Evolutionary conservation across 352 stramenopile genomes (phyloP).

Genomic region (Aphanomyces astaci): DNA sequence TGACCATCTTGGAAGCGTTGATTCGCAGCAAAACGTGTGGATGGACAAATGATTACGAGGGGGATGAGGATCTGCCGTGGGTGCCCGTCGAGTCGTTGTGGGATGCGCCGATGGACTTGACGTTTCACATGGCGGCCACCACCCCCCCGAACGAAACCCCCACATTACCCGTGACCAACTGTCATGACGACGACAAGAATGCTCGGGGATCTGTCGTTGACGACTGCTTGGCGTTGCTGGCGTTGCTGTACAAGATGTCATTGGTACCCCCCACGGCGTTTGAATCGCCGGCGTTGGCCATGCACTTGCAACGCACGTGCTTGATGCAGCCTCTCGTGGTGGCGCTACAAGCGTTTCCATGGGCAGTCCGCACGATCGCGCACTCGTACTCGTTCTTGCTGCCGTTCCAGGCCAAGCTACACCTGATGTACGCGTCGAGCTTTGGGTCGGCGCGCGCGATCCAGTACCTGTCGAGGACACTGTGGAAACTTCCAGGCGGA

Average conservation of each 20-base stretch:
- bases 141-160: too few species aligned
- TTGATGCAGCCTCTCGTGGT: conserved; percentile 54
- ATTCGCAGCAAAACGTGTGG: conserved; percentile 24
- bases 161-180: too few species aligned
- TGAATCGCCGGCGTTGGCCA: neutral
- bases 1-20: conserved; percentile 61
- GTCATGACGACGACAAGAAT: too few species aligned
- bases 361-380: conserved; percentile 47
- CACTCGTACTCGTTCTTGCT: conserved; percentile 53
- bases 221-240: neutral
- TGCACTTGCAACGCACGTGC: neutral
- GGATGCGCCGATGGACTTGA: neutral
- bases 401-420: conserved; percentile 51
- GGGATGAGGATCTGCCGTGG: too few species aligned
- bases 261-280: neutral
- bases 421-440: conserved; percentile 62
- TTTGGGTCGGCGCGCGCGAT: conserved; percentile 60
- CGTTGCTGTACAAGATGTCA: neutral
- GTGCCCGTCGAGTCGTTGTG: conserved; percentile 1
- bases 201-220: too few species aligned
- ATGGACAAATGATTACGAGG: too few species aligned
- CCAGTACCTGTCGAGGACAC: conserved; percentile 51
- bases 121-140: neutral
- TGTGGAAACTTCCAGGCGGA: conserved; percentile 66
- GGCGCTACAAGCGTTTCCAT: conserved; percentile 48